These are phyloP conservation scores for Favolaschia claudopus DNA, from an alignment of 768 basidiomycete genomes.

Conservation along the genomic window DNA sequence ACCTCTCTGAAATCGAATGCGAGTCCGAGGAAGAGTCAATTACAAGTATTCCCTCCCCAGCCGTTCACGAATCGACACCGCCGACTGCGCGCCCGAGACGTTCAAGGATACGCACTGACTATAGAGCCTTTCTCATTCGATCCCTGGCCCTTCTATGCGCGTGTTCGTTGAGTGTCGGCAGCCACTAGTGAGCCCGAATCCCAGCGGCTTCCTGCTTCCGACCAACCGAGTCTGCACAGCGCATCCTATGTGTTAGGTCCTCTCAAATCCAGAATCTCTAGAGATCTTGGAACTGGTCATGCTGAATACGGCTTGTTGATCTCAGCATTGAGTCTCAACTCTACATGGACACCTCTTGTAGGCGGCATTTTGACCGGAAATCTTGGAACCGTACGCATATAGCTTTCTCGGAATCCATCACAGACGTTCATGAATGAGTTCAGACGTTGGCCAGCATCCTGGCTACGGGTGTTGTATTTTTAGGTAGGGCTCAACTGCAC, in stretches of 20 bases:
- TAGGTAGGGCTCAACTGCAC: slow-evolving; percentile 48
- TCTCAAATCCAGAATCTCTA: slow-evolving; percentile 56
- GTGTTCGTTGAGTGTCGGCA: slow-evolving; percentile 77
- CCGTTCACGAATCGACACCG: slow-evolving; percentile 30
- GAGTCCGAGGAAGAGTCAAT: too few species aligned
- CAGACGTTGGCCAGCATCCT: slow-evolving; percentile 71
- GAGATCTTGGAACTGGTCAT: slow-evolving; percentile 77
- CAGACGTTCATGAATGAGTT: not conserved
- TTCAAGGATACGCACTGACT: not conserved
- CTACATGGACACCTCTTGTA: slow-evolving; percentile 76
- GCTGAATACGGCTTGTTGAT: slow-evolving; percentile 81
- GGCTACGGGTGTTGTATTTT: slow-evolving; percentile 76
- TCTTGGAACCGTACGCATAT: slow-evolving; percentile 59
- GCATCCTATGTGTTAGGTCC: slow-evolving; percentile 81
- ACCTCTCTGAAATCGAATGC: slow-evolving; percentile 26
- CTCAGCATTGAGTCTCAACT: slow-evolving; percentile 79
- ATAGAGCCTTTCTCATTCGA: slow-evolving; percentile 58
- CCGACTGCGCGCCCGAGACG: slow-evolving; percentile 29
- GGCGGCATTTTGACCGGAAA: slow-evolving; percentile 75
- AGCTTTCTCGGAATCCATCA: not conserved
- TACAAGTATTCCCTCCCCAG: slow-evolving; percentile 29
- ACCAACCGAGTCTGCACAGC: slow-evolving; percentile 41
- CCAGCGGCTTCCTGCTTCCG: not conserved
- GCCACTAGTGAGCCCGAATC: slow-evolving; percentile 66
- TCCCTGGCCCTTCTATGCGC: slow-evolving; percentile 71